Base-by-base conservation (phyloP, 345 rosid species). In the Syzygium grande region DNA sequence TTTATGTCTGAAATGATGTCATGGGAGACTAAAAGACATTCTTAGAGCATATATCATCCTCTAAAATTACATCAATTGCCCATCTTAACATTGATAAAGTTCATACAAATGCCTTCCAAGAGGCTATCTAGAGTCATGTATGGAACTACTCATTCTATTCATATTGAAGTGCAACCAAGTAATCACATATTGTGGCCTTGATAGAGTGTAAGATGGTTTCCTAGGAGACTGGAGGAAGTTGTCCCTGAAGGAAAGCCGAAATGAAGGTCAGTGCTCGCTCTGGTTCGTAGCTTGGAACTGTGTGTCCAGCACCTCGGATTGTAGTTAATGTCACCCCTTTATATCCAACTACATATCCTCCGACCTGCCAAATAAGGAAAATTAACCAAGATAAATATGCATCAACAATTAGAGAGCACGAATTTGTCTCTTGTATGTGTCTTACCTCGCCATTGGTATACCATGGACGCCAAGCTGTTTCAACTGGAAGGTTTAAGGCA, bases 211-310 rank as follows among this genome's bases (percentile, higher is more conserved):
- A 38, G 14, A 73, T 34, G 43, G 49, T 38, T 73, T 38, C 49
- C 87, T 46, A 38, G 16, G 86, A 86, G 56, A 90, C 21, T 52
- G 92, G 91, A 22, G 88, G 90, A 54, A 90, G 91, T 49, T 52
- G 89, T 34, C 93, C 95, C 41, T 83, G 85, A n/a, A 94, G 92
- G 90, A 94, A 93, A 58, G 91, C 86, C 22, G 92, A 52, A 88
- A 94, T 87, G 91, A 92, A 86, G 52, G 87, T 30, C 15, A 93
- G 90, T 49, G 95, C 91, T 38, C 92, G 86, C 85, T 84, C 87
- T 21, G 96, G 95, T 56, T 94, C 90, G 89, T 89, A 89, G 88
- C 92, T 92, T n/a, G 94, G 95, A 88, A 93, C 95, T 1, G 14
- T 7, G 88, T 94, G 94, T 19, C 95, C 95, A 5, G 95, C 87